Evolutionary conservation across 148 eudicot species (phyloP).

Genomic region (Cornus kousa): DNA sequence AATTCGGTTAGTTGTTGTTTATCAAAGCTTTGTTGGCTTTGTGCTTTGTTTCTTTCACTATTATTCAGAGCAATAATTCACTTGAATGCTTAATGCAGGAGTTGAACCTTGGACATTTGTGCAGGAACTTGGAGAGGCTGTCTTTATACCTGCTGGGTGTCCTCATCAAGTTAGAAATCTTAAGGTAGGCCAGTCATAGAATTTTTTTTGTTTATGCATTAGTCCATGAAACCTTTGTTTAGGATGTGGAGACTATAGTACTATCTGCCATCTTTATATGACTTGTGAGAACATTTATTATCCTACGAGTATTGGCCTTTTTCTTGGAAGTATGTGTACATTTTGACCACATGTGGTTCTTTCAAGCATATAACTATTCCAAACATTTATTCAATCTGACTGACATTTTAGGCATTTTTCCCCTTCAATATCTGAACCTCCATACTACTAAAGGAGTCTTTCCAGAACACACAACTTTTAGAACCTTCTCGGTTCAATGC

Average conservation of each 20-base stretch:
- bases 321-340: neutral
- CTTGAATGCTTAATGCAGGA: constrained; percentile 18
- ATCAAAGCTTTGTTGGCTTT: neutral
- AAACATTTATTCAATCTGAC: neutral
- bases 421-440: neutral
- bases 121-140: constrained; percentile 35
- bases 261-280: neutral
- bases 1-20: constrained; percentile 40
- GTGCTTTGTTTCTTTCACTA: neutral
- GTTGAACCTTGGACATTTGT: constrained; percentile 39
- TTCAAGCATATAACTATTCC: neutral
- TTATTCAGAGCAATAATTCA: neutral
- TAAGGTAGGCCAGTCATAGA: constrained; percentile 8
- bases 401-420: neutral
- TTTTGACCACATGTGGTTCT: neutral
- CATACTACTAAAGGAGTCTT: neutral
- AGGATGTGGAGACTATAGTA: neutral
- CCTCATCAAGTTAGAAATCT: constrained; percentile 34
- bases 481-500: neutral
- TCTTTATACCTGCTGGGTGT: constrained; percentile 32
- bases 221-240: neutral
- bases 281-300: neutral
- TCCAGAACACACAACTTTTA: neutral
- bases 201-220: neutral
- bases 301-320: neutral